Base-by-base conservation (phyloP, 2,329 filamentous ascomycete species). In the Ophiognomonia clavigignenti-juglandacearum region DNA sequence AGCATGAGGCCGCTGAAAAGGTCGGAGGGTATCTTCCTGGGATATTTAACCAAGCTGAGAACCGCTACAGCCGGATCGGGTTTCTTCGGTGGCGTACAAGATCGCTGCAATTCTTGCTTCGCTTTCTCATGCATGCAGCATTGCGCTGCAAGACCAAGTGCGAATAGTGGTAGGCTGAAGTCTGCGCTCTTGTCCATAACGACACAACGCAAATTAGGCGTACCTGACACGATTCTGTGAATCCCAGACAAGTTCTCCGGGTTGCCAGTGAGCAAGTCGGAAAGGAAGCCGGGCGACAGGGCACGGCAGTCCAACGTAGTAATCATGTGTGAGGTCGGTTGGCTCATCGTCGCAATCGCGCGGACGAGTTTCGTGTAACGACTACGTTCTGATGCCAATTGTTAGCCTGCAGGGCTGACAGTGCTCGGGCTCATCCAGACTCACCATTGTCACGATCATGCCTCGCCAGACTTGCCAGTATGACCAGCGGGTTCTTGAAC, bases 401-500 rank as follows among this genome's bases (percentile, higher is more conserved):
- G 26, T 29, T 29, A 29, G n/a, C n/a, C n/a, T n/a, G n/a, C n/a
- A n/a, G n/a, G n/a, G n/a, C n/a, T n/a, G n/a, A n/a, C n/a, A n/a
- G n/a, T n/a, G n/a, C n/a, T n/a, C n/a, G n/a, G n/a, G n/a, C n/a
- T n/a, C n/a, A 29, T 7, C 7, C 26, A 29, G 26, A 29, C 69
- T 66, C 49, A 75, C 74, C 73, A 58, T 73, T 62, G 53, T 66
- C 67, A 11, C 69, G 67, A 47, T 71, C 56, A 18, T 14, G 10
- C 2, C 8, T 19, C 6, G 70, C 69, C 8, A 69, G 60, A 2
- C 52, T 57, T 50, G 67, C 63, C 20, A 65, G 63, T 2, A 65
- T 58, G 16, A 61, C 56, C 16, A 79, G 57, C 10, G 77, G 66
- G 55, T 80, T 70, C 51, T 64, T 64, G 78, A 77, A 82, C 16